Base-by-base conservation (phyloP, 148 eudicot species). In the Mesembryanthemum crystallinum region DNA sequence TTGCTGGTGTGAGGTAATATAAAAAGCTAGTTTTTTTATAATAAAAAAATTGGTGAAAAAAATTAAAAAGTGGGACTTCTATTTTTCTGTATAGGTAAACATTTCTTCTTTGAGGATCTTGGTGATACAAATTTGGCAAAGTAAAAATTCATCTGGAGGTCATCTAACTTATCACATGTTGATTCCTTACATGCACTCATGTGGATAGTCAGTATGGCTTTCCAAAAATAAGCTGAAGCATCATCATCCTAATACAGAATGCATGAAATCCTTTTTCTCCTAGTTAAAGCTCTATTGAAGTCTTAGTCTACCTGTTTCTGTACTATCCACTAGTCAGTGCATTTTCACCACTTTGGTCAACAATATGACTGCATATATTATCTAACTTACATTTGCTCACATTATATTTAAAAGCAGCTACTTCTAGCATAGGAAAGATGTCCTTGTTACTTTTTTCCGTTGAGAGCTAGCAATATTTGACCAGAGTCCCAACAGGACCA, bases 1-100 rank as follows among this genome's bases (percentile, higher is more conserved):
- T 42, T n/a, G 69, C 43, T 25, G 49, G 61, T 79, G 21, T 64
- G n/a, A 71, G 71, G 63, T 25, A 28, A 59, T 35, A 35, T n/a
- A n/a, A n/a, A n/a, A n/a, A n/a, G n/a, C n/a, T n/a, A n/a, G n/a
- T n/a, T n/a, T n/a, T n/a, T n/a, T n/a, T n/a, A n/a, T n/a, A n/a
- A n/a, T n/a, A n/a, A n/a, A n/a, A n/a, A n/a, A n/a, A n/a, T n/a
- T n/a, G n/a, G n/a, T n/a, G n/a, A n/a, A n/a, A n/a, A n/a, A n/a
- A n/a, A n/a, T n/a, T n/a, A n/a, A n/a, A n/a, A n/a, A n/a, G n/a
- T n/a, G n/a, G n/a, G n/a, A n/a, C n/a, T n/a, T n/a, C n/a, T n/a
- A n/a, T n/a, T n/a, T n/a, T n/a, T n/a, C n/a, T 39, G 5, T 39
- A 39, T 5, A 39, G 9, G 8, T 39, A 5, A 39, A 3, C 12